Percentiles rank a stretch among this genome's conserved stretches.
These are phyloP conservation scores for Aspergillus hiratsukae DNA, from an alignment of 2,329 filamentous ascomycete species.

Conservation along the genomic window DNA sequence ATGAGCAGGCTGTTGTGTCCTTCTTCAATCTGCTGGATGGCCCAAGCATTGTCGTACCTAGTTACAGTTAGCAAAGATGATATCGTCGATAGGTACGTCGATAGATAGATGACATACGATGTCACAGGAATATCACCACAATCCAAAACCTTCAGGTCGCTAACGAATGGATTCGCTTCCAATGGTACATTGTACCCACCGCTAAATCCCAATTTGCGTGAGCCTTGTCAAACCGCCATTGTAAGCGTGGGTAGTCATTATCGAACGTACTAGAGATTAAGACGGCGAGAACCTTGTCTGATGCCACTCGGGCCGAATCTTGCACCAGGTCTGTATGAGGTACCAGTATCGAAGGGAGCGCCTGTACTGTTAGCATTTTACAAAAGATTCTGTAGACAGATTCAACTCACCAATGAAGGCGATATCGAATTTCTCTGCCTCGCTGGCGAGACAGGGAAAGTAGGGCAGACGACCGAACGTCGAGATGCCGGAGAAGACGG, in stretches of 20 bases:
- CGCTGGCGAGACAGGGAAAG: conserved; percentile 67
- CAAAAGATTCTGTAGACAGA: background rate
- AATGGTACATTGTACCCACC: conserved; percentile 84
- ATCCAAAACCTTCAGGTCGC: conserved; percentile 74
- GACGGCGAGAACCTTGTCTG: conserved; percentile 75
- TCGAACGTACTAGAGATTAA: conserved; percentile 75
- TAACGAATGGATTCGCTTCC: conserved; percentile 73
- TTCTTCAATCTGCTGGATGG: conserved; percentile 79
- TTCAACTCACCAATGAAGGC: conserved; percentile 66
- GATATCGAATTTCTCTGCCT: conserved; percentile 72
- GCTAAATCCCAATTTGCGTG: conserved; percentile 54
- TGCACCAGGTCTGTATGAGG: conserved; percentile 77
- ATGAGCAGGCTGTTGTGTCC: conserved; percentile 73
- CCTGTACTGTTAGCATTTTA: conserved; percentile 41
- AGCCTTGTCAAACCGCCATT: conserved; percentile 25
- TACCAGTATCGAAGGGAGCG: conserved; percentile 81
- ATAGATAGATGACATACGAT: conserved; percentile 53
- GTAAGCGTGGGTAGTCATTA: conserved; percentile 19
- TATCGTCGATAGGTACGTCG: background rate
- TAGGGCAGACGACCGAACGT: conserved; percentile 80
- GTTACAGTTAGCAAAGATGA: background rate
- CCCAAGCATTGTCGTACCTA: conserved; percentile 77
- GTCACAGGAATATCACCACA: conserved; percentile 83
- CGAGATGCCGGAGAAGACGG: conserved; percentile 81
- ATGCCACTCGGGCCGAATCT: conserved; percentile 82